phyloP scores from a whole-genome alignment of 73 alveolate species.

The Loxodes magnus region DNA sequence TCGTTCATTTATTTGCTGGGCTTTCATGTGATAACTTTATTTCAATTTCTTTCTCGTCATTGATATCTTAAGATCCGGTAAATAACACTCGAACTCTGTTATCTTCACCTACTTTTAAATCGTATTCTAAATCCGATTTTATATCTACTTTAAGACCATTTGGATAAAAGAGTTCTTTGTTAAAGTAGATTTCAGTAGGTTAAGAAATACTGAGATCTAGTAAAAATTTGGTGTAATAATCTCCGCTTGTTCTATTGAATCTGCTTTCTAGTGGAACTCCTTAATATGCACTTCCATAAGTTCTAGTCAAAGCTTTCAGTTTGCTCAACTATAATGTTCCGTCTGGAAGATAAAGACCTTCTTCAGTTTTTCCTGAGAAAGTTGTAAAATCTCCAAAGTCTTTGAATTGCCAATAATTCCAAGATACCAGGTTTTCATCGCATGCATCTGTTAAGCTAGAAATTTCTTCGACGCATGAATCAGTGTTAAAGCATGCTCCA shows the following conservation, averaged over 20 bases:
- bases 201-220: constrained; percentile 30
- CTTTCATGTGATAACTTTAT: too few relatives aligned
- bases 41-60: too few relatives aligned
- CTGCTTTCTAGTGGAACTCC: constrained; percentile 40
- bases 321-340: constrained; percentile 38
- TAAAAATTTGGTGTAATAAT: constrained; percentile 32
- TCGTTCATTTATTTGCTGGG: too few relatives aligned
- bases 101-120: too few relatives aligned
- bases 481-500: constrained; percentile 49
- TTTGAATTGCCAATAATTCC: constrained; percentile 67
- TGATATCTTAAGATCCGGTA: too few relatives aligned
- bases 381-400: constrained; percentile 50
- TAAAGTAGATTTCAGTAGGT: constrained; percentile 36
- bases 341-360: constrained; percentile 46
- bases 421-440: constrained; percentile 37
- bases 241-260: constrained; percentile 33
- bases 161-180: constrained; percentile 46
- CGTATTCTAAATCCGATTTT: too few relatives aligned
- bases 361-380: constrained; percentile 27
- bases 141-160: too few relatives aligned
- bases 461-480: constrained; percentile 41
- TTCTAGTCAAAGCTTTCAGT: constrained; percentile 49
- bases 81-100: too few relatives aligned
- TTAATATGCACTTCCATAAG: constrained; percentile 36
- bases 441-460: constrained; percentile 42